A percentile compares a stretch with the other conserved stretches of the same genome.
Conservation (phyloP, 1,284 basidiomycete genomes). For the Phylloboletellus chloephorus region DNA sequence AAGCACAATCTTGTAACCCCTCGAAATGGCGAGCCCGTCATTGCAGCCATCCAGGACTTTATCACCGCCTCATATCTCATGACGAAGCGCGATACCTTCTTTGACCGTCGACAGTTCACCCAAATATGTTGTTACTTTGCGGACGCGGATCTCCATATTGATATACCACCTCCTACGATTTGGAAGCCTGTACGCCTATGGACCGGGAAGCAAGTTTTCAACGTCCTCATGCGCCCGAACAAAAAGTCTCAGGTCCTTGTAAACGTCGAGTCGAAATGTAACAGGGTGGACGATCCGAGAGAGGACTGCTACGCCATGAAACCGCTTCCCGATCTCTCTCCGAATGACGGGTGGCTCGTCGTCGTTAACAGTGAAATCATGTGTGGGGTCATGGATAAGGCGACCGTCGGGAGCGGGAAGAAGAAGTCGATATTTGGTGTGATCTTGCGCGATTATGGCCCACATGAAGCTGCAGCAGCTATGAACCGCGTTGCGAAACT, state of each 20-base stretch:
- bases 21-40: conserved; percentile 96
- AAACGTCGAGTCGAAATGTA: conserved; percentile 96
- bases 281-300: conserved; percentile 85
- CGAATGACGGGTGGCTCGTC: conserved; percentile 98
- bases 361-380: conserved; percentile 98
- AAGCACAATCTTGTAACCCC: conserved; percentile 98
- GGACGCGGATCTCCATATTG: conserved; percentile 89
- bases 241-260: conserved; percentile 79
- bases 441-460: conserved; percentile 95
- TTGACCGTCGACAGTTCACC: conserved; percentile 91
- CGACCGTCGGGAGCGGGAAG: conserved; percentile 96
- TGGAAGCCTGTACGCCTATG: conserved; percentile 91
- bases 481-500: conserved; percentile 98
- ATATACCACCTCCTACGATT: conserved; percentile 92
- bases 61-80: conserved; percentile 97
- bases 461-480: conserved; percentile 88
- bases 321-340: conserved; percentile 79
- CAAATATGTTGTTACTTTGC: conserved; percentile 95
- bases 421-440: conserved; percentile 99
- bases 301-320: conserved; percentile 58
- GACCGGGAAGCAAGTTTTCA: conserved; percentile 99
- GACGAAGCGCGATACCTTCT: conserved; percentile 89
- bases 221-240: conserved; percentile 94
- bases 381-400: conserved; percentile 99
- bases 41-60: conserved; percentile 97